These are phyloP conservation scores for Linum lewisii DNA, from an alignment of 345 rosid genomes.

Conservation along the genomic window DNA sequence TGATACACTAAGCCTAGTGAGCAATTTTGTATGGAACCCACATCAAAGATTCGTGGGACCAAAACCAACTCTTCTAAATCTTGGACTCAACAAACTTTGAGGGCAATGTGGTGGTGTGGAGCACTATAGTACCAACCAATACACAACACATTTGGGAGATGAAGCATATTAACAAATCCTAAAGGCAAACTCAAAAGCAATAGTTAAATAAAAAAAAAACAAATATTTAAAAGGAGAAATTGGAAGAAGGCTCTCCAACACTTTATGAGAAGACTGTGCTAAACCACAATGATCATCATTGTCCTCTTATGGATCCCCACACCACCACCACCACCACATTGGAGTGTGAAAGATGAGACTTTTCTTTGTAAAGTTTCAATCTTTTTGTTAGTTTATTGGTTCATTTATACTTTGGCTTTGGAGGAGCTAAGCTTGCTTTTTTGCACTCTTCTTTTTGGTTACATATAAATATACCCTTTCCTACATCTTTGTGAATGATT, in stretches of 20 bases:
- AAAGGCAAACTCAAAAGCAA: background rate
- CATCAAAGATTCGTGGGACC: background rate
- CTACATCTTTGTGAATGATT: no score
- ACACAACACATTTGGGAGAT: background rate
- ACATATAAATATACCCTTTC: no score
- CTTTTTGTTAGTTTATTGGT: no score
- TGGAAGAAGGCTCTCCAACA: background rate
- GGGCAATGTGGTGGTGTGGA: background rate
- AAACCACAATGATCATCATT: background rate
- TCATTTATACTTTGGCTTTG: no score
- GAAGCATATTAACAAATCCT: background rate
- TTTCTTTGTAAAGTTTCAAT: no score
- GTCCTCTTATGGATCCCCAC: background rate
- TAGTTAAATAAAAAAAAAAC: no score
- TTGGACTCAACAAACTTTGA: background rate
- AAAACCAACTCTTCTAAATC: background rate
- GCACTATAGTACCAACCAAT: background rate
- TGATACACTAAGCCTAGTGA: no score
- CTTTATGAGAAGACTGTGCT: no score
- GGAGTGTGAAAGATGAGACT: background rate
- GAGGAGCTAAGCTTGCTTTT: no score
- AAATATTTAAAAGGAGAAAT: no score
- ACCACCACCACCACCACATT: background rate
- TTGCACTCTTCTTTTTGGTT: no score
- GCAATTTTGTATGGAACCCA: background rate